These are phyloP conservation scores for Eudorina sp. DNA, from an alignment of 139 green algal genomes.

Conservation along the genomic window DNA sequence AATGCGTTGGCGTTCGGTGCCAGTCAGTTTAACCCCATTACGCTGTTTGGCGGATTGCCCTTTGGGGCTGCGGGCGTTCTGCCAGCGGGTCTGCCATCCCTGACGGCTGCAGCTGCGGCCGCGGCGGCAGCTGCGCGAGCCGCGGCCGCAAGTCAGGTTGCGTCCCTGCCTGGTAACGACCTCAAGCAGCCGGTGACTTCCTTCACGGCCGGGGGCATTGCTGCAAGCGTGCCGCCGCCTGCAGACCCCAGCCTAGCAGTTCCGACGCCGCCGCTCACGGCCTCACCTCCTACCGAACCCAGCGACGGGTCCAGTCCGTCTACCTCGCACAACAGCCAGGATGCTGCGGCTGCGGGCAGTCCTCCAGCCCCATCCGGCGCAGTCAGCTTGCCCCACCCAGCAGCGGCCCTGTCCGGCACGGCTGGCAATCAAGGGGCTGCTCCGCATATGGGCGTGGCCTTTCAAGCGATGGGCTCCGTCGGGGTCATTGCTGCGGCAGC, in stretches of 20 bases:
- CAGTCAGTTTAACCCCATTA: background rate
- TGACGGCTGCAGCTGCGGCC: background rate
- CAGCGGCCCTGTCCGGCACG: background rate
- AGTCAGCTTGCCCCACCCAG: background rate
- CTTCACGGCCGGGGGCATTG: background rate
- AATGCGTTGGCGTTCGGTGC: background rate
- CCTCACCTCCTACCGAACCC: conserved; percentile 9
- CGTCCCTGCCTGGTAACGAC: background rate
- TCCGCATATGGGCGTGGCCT: background rate
- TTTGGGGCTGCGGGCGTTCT: background rate
- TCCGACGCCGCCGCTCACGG: conserved; percentile 24
- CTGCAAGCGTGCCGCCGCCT: background rate
- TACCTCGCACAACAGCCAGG: conserved; percentile 23
- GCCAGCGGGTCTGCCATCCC: background rate
- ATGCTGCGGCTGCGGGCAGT: background rate
- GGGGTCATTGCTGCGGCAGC: conserved; percentile 31
- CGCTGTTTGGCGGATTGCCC: background rate
- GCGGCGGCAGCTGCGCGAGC: background rate
- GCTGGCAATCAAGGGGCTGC: background rate
- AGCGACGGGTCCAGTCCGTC: conserved; percentile 38
- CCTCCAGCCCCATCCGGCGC: background rate
- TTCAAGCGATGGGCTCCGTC: background rate
- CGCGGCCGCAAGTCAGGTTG: background rate
- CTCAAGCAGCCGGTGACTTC: background rate
- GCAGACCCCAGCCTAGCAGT: conserved; percentile 7